A percentile compares a stretch with the other conserved stretches of the same genome.
Evolutionary conservation across 495 filamentous ascomycete genomes (phyloP).

Genomic region (Tuber aestivum): DNA sequence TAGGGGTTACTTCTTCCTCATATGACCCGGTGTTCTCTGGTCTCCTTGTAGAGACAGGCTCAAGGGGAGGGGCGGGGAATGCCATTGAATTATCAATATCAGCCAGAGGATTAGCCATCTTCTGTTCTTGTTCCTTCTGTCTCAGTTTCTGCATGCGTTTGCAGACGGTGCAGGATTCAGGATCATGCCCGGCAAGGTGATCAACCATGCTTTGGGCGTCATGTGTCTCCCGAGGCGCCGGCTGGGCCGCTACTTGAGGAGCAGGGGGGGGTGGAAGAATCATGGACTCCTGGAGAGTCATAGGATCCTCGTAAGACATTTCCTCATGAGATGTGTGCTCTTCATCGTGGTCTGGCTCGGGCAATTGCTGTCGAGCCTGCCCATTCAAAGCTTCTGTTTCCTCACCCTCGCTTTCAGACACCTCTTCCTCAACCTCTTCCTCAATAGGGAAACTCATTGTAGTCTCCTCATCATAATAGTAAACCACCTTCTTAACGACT

Average conservation of each 20-base stretch:
- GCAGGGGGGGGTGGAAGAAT: background rate
- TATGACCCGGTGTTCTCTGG: constrained; percentile 17
- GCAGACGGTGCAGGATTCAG: constrained; percentile 39
- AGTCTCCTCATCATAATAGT: constrained; percentile 36
- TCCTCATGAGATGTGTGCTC: constrained; percentile 12
- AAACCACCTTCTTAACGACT: constrained; percentile 37
- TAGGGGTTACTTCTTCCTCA: constrained; percentile 38
- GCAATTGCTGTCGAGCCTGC: background rate
- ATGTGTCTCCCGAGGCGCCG: constrained; percentile 4
- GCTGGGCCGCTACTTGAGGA: constrained; percentile 3
- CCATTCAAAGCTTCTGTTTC: constrained; percentile 2
- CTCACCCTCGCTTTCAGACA: constrained; percentile 28
- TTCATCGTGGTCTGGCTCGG: constrained; percentile 1
- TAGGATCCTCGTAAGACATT: constrained; percentile 16
- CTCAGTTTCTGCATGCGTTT: constrained; percentile 28
- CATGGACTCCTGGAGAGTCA: background rate
- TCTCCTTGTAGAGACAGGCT: constrained; percentile 26
- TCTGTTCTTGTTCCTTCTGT: constrained; percentile 27
- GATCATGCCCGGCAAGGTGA: constrained; percentile 37
- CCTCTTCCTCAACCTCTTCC: constrained; percentile 31
- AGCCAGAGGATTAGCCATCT: constrained; percentile 35
- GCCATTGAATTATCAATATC: constrained; percentile 41
- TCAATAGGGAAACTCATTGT: constrained; percentile 31
- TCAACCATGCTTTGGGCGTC: constrained; percentile 19
- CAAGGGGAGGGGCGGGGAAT: constrained; percentile 33